These are phyloP conservation scores for Amanita polypyramis DNA, from an alignment of 768 basidiomycete genomes.

Conservation along the genomic window DNA sequence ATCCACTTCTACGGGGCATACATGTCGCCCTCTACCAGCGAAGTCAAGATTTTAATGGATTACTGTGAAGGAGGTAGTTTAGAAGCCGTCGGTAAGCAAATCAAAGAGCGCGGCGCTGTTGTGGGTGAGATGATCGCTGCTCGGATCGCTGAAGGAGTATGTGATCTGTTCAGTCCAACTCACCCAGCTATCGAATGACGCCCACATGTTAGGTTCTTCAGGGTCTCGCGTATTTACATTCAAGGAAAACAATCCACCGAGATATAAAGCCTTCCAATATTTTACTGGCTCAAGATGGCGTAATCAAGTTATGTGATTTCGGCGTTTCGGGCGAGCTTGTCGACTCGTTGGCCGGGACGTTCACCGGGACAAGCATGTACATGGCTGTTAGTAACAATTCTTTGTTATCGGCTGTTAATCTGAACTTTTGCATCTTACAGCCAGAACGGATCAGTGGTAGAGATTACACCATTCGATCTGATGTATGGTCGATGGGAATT, in stretches of 20 bases:
- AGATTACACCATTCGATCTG: slow-evolving; percentile 88
- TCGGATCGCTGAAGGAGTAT: slow-evolving; percentile 85
- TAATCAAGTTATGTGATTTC: slow-evolving; percentile 91
- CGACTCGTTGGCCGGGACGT: slow-evolving; percentile 85
- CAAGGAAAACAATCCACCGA: slow-evolving; percentile 87
- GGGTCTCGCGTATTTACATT: slow-evolving; percentile 90
- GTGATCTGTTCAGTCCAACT: slow-evolving; percentile 16
- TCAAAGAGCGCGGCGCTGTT: slow-evolving; percentile 66
- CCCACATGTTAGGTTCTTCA: slow-evolving; percentile 54
- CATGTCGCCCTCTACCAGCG: slow-evolving; percentile 76
- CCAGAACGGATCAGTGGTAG: slow-evolving; percentile 92
- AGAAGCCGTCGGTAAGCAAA: slow-evolving; percentile 79
- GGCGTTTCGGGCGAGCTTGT: slow-evolving; percentile 96
- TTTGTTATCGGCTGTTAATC: slow-evolving; percentile 4
- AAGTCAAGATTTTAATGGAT: slow-evolving; percentile 96
- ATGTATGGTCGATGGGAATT: slow-evolving; percentile 97
- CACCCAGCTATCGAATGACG: background rate
- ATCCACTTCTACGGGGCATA: slow-evolving; percentile 89
- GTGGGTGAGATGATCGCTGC: slow-evolving; percentile 87
- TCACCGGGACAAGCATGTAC: slow-evolving; percentile 96
- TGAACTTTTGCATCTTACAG: slow-evolving; percentile 25
- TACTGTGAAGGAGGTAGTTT: slow-evolving; percentile 80
- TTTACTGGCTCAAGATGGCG: slow-evolving; percentile 77
- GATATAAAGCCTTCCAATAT: slow-evolving; percentile 95
- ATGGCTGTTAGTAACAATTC: slow-evolving; percentile 75